phyloP scores from a whole-genome alignment of 139 green algal genomes.

The Dunaliella primolecta region DNA sequence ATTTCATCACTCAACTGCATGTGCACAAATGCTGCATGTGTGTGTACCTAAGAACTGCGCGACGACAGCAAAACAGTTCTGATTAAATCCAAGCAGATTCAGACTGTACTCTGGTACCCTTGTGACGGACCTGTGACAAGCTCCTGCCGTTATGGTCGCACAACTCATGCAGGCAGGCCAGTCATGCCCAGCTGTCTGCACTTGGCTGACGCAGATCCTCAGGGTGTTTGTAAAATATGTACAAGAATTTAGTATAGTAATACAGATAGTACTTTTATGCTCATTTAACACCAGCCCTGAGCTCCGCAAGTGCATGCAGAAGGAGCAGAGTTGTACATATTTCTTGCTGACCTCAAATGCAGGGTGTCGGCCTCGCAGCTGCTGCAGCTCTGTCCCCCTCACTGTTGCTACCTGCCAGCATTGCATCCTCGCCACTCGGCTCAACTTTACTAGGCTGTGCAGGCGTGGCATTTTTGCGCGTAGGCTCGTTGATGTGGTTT shows the following conservation, averaged over 20 bases:
- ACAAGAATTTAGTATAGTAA: not conserved
- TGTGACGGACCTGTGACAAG: no score
- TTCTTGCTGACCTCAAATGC: not conserved
- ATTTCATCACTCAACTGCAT: not conserved
- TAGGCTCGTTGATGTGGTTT: not conserved
- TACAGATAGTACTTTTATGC: not conserved
- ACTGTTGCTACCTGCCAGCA: not conserved
- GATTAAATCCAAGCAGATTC: no score
- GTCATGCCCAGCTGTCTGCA: not conserved
- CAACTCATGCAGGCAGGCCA: no score
- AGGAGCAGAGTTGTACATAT: not conserved
- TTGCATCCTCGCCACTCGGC: not conserved
- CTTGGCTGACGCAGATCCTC: not conserved
- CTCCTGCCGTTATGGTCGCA: no score
- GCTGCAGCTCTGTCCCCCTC: not conserved
- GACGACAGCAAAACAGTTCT: no score
- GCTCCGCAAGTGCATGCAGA: not conserved
- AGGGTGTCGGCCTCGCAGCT: not conserved
- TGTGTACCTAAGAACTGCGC: no score
- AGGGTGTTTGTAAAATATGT: not conserved
- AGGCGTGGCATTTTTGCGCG: not conserved
- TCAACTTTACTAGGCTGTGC: not conserved
- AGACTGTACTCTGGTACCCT: no score
- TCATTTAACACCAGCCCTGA: not conserved
- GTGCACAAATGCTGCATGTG: not conserved